Conservation (phyloP, 1,139 yeast species). For the Yamadazyma buinensis region DNA sequence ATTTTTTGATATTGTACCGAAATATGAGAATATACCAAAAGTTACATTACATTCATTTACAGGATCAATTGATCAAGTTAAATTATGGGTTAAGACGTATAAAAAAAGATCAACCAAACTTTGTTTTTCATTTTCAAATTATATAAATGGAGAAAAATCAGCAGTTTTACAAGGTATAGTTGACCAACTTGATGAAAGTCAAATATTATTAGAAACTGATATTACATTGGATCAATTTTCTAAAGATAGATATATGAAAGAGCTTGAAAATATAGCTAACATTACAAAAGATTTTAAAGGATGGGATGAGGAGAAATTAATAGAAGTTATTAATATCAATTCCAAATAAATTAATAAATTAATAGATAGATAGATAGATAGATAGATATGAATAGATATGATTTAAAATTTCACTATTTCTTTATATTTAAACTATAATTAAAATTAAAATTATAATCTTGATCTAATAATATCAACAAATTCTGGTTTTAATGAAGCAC, state of each 20-base stretch:
- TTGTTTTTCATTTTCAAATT: constrained; percentile 58
- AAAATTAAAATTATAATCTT: constrained; percentile 51
- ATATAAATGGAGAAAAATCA: constrained; percentile 47
- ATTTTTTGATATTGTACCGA: constrained; percentile 42
- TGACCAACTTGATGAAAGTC: constrained; percentile 16
- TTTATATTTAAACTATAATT: no score
- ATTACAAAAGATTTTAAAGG: constrained; percentile 14
- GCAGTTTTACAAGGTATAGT: constrained; percentile 24
- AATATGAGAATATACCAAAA: constrained; percentile 21
- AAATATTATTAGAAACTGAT: constrained; percentile 38
- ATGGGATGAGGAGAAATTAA: background rate
- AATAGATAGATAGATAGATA: background rate
- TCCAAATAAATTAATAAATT: background rate
- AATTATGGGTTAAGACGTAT: constrained; percentile 45
- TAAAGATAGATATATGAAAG: constrained; percentile 14
- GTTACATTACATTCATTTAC: constrained; percentile 79
- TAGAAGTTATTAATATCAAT: background rate
- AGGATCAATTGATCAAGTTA: constrained; percentile 71
- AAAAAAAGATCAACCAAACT: constrained; percentile 16
- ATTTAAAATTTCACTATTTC: no score
- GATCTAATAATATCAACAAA: constrained; percentile 93
- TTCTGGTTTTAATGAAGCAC: constrained; percentile 98
- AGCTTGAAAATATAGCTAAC: constrained; percentile 11
- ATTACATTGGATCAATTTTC: constrained; percentile 27
- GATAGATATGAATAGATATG: background rate